These are phyloP conservation scores for Tulasnella sp. DNA, from an alignment of 768 basidiomycete genomes.

Conservation along the genomic window DNA sequence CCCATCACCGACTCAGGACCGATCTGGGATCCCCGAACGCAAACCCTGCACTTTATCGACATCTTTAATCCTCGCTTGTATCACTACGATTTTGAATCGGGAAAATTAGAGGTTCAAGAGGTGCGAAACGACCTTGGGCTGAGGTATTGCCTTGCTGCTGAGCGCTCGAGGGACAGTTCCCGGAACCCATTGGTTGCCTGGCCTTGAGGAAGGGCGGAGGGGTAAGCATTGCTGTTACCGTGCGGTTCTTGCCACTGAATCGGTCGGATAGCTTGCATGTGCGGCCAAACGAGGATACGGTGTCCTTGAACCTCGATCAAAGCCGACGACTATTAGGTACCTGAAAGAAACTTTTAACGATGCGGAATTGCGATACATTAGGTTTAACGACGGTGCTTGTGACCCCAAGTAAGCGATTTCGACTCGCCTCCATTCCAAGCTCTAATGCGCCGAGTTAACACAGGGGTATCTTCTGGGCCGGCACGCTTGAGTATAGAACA, in stretches of 20 bases:
- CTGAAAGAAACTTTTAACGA: slow-evolving; percentile 56
- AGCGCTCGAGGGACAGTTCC: slow-evolving; percentile 54
- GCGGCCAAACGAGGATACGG: slow-evolving; percentile 63
- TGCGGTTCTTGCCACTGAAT: not conserved
- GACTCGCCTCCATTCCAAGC: not conserved
- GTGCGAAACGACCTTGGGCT: slow-evolving; percentile 29
- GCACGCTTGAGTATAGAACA: slow-evolving; percentile 54
- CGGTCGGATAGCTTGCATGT: slow-evolving; percentile 56
- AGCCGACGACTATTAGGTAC: slow-evolving; percentile 44
- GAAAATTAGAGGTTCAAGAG: slow-evolving; percentile 5
- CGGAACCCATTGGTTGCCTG: slow-evolving; percentile 62
- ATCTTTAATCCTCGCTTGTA: slow-evolving; percentile 55
- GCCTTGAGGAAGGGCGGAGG: slow-evolving; percentile 56
- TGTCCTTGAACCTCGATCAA: slow-evolving; percentile 43
- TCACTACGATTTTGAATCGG: slow-evolving; percentile 8
- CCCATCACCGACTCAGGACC: slow-evolving; percentile 51
- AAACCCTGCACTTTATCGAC: slow-evolving; percentile 68
- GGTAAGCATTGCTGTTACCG: slow-evolving; percentile 44
- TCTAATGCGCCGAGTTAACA: slow-evolving; percentile 18
- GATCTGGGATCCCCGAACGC: slow-evolving; percentile 59
- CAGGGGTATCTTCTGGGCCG: slow-evolving; percentile 66
- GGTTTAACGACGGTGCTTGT: slow-evolving; percentile 75
- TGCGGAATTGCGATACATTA: slow-evolving; percentile 44
- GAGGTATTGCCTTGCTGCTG: slow-evolving; percentile 53
- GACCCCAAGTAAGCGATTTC: slow-evolving; percentile 45